A percentile compares a stretch with the other conserved stretches of the same genome.
phyloP scores from a whole-genome alignment of 108 stramenopile species.

The Nitzschia inconspicua region DNA sequence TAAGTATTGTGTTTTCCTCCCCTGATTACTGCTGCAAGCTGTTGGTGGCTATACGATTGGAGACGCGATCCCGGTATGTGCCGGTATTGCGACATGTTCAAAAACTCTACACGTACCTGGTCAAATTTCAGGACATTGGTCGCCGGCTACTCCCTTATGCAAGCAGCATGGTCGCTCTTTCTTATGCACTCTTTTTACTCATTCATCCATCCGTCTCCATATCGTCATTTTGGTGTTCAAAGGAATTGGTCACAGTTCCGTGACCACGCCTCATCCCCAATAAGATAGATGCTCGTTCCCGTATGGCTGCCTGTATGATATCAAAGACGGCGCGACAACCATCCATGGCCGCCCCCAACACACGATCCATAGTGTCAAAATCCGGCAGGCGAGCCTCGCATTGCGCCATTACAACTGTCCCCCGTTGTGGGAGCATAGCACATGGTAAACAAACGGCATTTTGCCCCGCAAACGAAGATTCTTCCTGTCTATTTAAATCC shows the following conservation, averaged over 20 bases:
- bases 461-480: slow-evolving; percentile 40
- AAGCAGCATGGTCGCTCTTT: too few relatives aligned
- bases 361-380: slow-evolving; percentile 55
- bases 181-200: background rate
- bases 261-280: slow-evolving; percentile 52
- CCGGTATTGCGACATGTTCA: too few relatives aligned
- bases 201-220: background rate
- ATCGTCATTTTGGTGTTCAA: too few relatives aligned
- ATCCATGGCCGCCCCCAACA: slow-evolving; percentile 76
- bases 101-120: too few relatives aligned
- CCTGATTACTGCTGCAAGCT: slow-evolving; percentile 19
- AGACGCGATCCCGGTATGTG: too few relatives aligned
- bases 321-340: slow-evolving; percentile 85
- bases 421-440: slow-evolving; percentile 83
- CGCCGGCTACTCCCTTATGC: too few relatives aligned
- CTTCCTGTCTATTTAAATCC: slow-evolving; percentile 78
- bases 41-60: too few relatives aligned
- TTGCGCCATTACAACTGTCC: slow-evolving; percentile 79
- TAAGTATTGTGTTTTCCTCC: slow-evolving; percentile 48
- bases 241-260: slow-evolving; percentile 31
- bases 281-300: slow-evolving; percentile 57
- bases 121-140: too few relatives aligned
- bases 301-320: slow-evolving; percentile 72
- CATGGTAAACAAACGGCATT: slow-evolving; percentile 67
- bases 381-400: slow-evolving; percentile 80